Evolutionary conservation across 345 rosid species (phyloP).

Genomic region (Eucalyptus viminalis): DNA sequence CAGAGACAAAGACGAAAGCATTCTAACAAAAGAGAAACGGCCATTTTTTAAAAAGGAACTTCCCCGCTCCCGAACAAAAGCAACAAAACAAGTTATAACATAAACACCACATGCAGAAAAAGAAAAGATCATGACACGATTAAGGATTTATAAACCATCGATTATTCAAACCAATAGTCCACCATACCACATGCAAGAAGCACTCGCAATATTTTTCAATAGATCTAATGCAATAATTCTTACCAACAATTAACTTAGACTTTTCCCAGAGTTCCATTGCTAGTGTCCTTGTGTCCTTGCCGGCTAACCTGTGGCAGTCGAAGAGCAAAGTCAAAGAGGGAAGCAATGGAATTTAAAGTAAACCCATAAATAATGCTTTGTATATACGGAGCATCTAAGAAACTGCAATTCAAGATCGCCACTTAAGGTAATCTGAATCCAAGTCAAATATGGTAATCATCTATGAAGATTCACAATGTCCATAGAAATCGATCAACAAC

Average conservation of each 20-base stretch:
- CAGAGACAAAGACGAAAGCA: too few relatives aligned
- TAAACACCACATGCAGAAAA: not conserved
- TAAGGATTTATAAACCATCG: not conserved
- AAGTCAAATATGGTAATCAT: too few relatives aligned
- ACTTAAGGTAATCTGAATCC: too few relatives aligned
- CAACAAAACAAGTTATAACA: not conserved
- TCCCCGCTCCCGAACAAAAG: conserved; percentile 26
- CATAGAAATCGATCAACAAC: too few relatives aligned
- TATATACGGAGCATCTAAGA: not conserved
- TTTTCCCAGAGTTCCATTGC: too few relatives aligned
- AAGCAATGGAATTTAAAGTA: not conserved
- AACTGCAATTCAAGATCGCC: too few relatives aligned
- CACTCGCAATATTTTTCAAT: not conserved
- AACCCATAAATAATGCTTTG: not conserved
- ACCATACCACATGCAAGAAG: not conserved
- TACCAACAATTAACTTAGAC: too few relatives aligned
- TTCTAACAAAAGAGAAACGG: too few relatives aligned
- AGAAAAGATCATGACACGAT: not conserved
- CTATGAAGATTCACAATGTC: too few relatives aligned
- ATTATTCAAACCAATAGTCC: not conserved
- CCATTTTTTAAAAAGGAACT: too few relatives aligned
- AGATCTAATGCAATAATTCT: too few relatives aligned
- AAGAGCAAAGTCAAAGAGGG: not conserved
- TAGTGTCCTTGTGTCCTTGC: too few relatives aligned
- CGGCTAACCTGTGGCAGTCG: not conserved